Base-by-base conservation (phyloP, 1,139 yeast genomes). In the Magnusiomyces ingens region DNA sequence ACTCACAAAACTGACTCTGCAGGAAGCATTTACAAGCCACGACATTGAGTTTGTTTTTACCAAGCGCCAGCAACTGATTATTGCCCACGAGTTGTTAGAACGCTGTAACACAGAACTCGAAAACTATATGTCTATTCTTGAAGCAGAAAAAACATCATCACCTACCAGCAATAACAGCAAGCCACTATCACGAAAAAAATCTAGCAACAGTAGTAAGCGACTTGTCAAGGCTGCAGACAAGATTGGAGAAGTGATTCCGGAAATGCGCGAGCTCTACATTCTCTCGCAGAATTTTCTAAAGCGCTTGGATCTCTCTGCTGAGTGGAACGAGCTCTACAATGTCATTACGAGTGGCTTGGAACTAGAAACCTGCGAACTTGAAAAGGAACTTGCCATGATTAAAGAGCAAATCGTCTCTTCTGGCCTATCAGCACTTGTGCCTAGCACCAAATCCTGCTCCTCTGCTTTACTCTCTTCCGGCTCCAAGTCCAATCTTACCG, bases 281-380 rank as follows among this genome's bases (percentile, higher is more conserved):
- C n/a, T 46, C 3, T 21, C 37, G 10, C 17, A 46, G 15, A 46
- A 46, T 22, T 17, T 46, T 18, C 22, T 46, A 26, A 46, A 46
- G 17, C 18, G 49, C 32, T n/a, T 46, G 19, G 42, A 36, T 15
- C 15, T 46, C 13, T 37, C 49, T 36, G 41, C 29, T 8, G 49
- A 46, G 18, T 46, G 49, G 49, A 11, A 35, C 36, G 49, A 46
- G 21, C 42, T 46, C 10, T 21, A 46, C 36, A 18, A 18, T 21
- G 32, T 18, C 29, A 36, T 46, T 19, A 35, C 36, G 2, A 8
- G 42, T 26, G 49, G 35, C 29, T 21, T 46, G 32, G 49, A 46
- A 36, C 41, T 8, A 6, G 49, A 46, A 36, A 19, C 32, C 10
- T 13, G 19, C 3, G 11, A n/a, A 12, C 49, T 17, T 4, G 15